Evolutionary conservation across 176 grass and related monocot species (phyloP).

Genomic region (Olyra latifolia): DNA sequence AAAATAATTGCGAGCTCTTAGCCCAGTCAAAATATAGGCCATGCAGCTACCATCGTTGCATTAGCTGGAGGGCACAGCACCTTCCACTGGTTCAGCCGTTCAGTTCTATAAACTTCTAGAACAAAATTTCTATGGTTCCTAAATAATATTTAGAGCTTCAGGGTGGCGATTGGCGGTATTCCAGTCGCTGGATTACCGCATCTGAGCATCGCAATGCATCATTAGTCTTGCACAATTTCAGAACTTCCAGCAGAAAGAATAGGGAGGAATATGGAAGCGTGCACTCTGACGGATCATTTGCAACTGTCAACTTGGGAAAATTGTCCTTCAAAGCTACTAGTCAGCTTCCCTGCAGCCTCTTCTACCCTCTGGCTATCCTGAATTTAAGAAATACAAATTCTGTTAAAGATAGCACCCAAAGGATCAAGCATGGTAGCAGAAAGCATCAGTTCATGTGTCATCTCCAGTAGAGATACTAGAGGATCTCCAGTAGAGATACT

Average conservation of each 20-base stretch:
- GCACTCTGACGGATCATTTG: conserved; percentile 42
- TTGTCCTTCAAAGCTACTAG: conserved; percentile 43
- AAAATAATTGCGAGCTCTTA: conserved; percentile 27
- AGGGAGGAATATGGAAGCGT: conserved; percentile 26
- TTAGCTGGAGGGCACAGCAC: neutral
- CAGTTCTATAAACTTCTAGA: conserved; percentile 18
- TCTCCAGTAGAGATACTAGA: conserved; percentile 8
- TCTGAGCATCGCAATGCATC: conserved; percentile 27
- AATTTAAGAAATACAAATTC: conserved; percentile 23
- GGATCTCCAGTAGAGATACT: neutral
- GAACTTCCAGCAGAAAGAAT: conserved; percentile 54
- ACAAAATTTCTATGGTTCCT: conserved; percentile 53
- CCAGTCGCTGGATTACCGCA: conserved; percentile 28
- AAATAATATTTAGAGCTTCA: conserved; percentile 42
- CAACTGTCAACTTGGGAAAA: conserved; percentile 43
- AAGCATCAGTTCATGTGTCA: neutral
- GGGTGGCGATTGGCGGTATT: conserved; percentile 34
- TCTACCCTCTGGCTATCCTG: conserved; percentile 65
- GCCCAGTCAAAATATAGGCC: conserved; percentile 40
- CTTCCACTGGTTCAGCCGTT: conserved; percentile 18
- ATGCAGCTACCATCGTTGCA: conserved; percentile 12
- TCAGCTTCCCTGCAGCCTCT: conserved; percentile 38
- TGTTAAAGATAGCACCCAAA: neutral
- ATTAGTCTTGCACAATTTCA: conserved; percentile 49
- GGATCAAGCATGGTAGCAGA: neutral